These are phyloP conservation scores for Eudorina sp. DNA, from an alignment of 139 green algal genomes.

Conservation along the genomic window DNA sequence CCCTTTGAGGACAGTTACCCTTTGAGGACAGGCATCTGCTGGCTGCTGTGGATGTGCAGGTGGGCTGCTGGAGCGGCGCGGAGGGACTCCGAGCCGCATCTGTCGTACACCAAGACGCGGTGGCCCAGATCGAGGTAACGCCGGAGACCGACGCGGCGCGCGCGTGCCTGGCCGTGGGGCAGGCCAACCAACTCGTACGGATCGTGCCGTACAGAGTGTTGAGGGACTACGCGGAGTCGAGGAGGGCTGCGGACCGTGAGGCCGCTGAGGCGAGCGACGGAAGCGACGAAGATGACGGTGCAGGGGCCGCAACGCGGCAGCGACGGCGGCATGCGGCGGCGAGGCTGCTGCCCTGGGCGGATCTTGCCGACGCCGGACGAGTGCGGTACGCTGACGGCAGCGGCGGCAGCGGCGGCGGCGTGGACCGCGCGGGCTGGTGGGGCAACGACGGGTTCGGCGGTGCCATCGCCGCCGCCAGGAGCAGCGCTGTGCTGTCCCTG, in stretches of 20 bases:
- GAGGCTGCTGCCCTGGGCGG: not conserved
- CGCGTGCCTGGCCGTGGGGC: not conserved
- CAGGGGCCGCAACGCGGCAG: not conserved
- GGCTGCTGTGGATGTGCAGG: too few relatives aligned
- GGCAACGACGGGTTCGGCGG: not conserved
- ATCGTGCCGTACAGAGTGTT: constrained; percentile 18
- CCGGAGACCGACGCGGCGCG: not conserved
- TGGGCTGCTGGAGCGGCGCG: constrained; percentile 6
- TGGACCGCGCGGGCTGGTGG: not conserved
- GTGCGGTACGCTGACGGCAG: not conserved
- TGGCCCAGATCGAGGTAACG: constrained; percentile 20
- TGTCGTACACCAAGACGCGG: constrained; percentile 13
- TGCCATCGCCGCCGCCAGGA: not conserved
- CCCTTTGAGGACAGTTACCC: too few relatives aligned
- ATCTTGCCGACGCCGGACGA: not conserved
- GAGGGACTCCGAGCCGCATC: not conserved
- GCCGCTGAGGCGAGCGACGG: not conserved
- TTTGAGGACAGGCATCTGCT: too few relatives aligned
- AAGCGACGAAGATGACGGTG: not conserved
- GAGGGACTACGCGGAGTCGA: not conserved
- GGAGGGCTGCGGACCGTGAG: not conserved
- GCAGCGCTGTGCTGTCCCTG: not conserved
- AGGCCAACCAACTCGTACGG: constrained; percentile 37
- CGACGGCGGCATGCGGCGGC: not conserved
- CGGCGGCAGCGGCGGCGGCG: not conserved